Evolutionary conservation across 176 grass and related monocot species (phyloP).

Genomic region (Secale cereale): DNA sequence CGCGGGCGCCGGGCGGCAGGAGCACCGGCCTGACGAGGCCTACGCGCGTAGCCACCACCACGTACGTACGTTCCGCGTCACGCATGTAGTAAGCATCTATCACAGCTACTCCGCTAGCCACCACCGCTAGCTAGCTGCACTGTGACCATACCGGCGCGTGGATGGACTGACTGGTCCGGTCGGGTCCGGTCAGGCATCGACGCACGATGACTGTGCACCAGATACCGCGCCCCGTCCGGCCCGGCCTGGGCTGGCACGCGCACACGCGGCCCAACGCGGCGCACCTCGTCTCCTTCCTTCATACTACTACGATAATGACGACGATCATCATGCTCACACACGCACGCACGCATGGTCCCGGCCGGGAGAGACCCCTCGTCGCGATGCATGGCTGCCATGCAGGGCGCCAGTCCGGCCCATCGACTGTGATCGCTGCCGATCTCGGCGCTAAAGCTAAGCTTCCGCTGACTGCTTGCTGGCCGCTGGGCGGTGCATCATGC

Average conservation of each 20-base stretch:
- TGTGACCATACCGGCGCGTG: slow-evolving; percentile 31
- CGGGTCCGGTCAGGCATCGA: neutral
- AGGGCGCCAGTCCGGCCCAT: neutral
- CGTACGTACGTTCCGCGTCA: neutral
- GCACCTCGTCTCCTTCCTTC: neutral
- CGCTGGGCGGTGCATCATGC: neutral
- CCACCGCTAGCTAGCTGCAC: neutral
- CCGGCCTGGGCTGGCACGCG: neutral
- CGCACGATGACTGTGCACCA: neutral
- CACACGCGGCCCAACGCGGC: slow-evolving; percentile 19
- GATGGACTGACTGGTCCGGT: neutral
- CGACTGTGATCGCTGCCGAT: neutral
- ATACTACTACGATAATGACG: neutral
- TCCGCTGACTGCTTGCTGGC: neutral
- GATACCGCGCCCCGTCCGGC: neutral
- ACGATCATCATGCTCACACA: neutral
- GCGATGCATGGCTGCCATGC: neutral
- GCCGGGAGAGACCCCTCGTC: neutral
- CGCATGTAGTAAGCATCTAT: neutral
- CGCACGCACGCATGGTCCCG: neutral
- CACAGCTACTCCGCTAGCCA: neutral
- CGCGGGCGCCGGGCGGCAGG: neutral
- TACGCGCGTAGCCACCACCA: slow-evolving; percentile 3
- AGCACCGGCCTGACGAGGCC: slow-evolving; percentile 6
- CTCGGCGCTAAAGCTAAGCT: neutral